Evolutionary conservation across 2,329 filamentous ascomycete genomes (phyloP).

Genomic region (Aspergillus melleus): DNA sequence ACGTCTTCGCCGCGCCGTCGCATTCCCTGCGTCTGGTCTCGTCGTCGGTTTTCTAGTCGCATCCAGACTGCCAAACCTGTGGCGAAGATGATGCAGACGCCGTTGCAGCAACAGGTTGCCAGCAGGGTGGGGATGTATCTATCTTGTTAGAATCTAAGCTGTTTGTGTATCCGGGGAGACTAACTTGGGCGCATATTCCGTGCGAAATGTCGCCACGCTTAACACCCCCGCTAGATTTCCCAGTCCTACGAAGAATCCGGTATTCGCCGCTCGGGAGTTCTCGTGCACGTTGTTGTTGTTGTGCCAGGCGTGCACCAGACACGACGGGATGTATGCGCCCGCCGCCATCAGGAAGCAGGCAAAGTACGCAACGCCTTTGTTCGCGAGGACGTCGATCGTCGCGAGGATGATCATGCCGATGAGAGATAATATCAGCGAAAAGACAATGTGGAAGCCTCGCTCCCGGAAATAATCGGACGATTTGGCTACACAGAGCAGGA

Average conservation of each 20-base stretch:
- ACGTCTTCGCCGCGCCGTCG: conserved; percentile 40
- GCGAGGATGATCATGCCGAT: conserved; percentile 48
- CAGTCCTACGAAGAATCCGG: conserved; percentile 49
- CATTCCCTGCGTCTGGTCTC: conserved; percentile 40
- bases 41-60: conserved; percentile 45
- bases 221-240: conserved; percentile 53
- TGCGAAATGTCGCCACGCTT: conserved; percentile 47
- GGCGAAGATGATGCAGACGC: conserved; percentile 42
- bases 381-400: conserved; percentile 42
- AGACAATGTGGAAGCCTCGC: conserved; percentile 48
- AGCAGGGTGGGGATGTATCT: conserved; percentile 50
- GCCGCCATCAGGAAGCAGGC: conserved; percentile 51
- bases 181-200: conserved; percentile 48
- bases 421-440: conserved; percentile 41
- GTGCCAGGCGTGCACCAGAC: conserved; percentile 52
- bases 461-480: conserved; percentile 49
- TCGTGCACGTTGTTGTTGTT: conserved; percentile 57
- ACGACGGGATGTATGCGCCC: conserved; percentile 48
- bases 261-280: conserved; percentile 50
- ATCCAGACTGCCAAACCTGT: conserved; percentile 47
- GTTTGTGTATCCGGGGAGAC: neutral
- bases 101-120: conserved; percentile 46
- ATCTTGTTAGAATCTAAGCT: neutral
- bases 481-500: conserved; percentile 47
- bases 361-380: conserved; percentile 52